phyloP scores from a whole-genome alignment of 2,329 filamentous ascomycete genomes.

The Epichloe scottii region DNA sequence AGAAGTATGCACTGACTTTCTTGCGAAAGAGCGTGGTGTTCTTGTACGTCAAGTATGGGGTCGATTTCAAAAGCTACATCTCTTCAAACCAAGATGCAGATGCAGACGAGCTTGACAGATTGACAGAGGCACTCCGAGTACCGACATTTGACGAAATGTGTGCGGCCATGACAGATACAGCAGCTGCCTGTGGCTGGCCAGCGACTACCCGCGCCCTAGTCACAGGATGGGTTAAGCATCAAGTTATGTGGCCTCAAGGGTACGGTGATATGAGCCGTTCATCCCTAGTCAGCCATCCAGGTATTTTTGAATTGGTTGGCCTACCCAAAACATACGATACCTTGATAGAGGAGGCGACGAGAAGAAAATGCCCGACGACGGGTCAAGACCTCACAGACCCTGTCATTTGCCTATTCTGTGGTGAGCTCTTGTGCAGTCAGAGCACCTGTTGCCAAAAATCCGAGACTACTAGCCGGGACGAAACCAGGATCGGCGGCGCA shows the following conservation, averaged over 20 bases:
- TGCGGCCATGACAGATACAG: constrained; percentile 37
- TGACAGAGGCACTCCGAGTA: constrained; percentile 63
- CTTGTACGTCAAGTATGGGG: constrained; percentile 75
- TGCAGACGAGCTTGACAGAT: constrained; percentile 66
- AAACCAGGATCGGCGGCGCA: constrained; percentile 59
- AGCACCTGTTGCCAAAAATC: constrained; percentile 76
- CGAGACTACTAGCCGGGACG: constrained; percentile 30
- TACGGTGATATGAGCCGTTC: constrained; percentile 23
- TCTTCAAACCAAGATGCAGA: constrained; percentile 51
- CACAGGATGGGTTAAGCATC: constrained; percentile 63
- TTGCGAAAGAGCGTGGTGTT: constrained; percentile 75
- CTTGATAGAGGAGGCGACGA: constrained; percentile 83
- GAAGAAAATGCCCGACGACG: constrained; percentile 71
- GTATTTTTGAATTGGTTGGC: constrained; percentile 87
- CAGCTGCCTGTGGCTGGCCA: constrained; percentile 36
- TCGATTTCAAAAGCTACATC: constrained; percentile 68
- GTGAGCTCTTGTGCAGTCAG: constrained; percentile 93
- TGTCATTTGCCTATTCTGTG: constrained; percentile 85
- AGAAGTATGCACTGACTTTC: constrained; percentile 81
- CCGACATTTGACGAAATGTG: constrained; percentile 74
- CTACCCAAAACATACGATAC: constrained; percentile 85
- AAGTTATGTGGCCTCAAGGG: constrained; percentile 29
- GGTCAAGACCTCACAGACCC: constrained; percentile 87
- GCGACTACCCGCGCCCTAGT: constrained; percentile 33
- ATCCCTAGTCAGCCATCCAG: constrained; percentile 60